Conservation (phyloP, 495 filamentous ascomycete species). For the Penicillium paradoxum region DNA sequence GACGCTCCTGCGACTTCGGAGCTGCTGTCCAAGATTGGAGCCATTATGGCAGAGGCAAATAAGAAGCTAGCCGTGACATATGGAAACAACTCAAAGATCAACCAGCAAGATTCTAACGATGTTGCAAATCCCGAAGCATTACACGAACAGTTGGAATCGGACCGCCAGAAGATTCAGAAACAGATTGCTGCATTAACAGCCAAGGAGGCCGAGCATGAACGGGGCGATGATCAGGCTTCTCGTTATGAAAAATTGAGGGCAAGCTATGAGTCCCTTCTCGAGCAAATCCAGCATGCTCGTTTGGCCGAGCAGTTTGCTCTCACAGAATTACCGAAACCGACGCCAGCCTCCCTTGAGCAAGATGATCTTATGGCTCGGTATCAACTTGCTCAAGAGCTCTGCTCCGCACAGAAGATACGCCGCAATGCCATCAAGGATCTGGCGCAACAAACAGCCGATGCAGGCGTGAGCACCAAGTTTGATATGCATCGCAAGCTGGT, state of each 20-base stretch:
- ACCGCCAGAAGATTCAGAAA: conserved; percentile 40
- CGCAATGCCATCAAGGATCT: conserved; percentile 40
- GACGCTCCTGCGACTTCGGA: conserved; percentile 31
- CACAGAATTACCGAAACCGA: conserved; percentile 11
- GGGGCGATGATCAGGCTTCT: conserved; percentile 24
- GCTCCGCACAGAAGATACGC: conserved; percentile 37
- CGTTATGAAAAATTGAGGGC: conserved; percentile 35
- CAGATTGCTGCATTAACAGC: conserved; percentile 26
- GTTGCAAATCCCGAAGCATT: conserved; percentile 41
- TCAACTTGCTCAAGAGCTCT: conserved; percentile 34
- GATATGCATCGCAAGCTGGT: conserved; percentile 50
- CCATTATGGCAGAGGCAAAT: conserved; percentile 43
- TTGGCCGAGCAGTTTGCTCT: conserved; percentile 24
- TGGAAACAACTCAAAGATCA: conserved; percentile 35
- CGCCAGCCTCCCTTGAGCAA: conserved; percentile 14
- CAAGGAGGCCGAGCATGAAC: conserved; percentile 31
- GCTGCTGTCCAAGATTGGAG: conserved; percentile 38
- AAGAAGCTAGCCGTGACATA: conserved; percentile 40
- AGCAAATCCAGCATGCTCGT: conserved; percentile 32
- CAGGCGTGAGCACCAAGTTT: conserved; percentile 47
- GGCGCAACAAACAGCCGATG: conserved; percentile 44
- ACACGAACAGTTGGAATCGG: conserved; percentile 41
- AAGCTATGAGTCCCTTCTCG: conserved; percentile 40
- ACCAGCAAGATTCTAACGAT: conserved; percentile 36
- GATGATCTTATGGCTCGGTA: conserved; percentile 29